Conservation (phyloP, 2,329 filamentous ascomycete species). For the Neospermospora avenae region DNA sequence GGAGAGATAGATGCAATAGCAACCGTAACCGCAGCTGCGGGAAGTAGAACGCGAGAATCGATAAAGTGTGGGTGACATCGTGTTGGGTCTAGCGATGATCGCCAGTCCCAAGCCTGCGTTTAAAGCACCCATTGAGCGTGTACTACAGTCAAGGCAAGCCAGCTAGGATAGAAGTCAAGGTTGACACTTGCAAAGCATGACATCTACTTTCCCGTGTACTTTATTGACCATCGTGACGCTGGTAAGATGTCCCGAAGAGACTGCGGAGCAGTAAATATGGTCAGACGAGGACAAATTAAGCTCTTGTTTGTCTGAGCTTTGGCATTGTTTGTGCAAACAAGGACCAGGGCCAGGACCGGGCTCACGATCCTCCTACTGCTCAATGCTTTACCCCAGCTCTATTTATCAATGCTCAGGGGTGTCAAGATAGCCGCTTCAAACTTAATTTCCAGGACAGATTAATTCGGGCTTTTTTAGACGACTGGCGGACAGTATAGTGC, state of each 20-base stretch:
- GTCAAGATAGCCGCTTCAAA: conserved; percentile 1
- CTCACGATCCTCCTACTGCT: conserved; percentile 3
- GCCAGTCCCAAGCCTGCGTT: conserved; percentile 19
- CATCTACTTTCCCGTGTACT: conserved; percentile 4
- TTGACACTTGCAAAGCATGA: background rate
- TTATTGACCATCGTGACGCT: background rate
- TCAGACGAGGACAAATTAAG: conserved; percentile 6
- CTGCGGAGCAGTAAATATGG: background rate
- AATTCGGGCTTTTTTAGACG: background rate
- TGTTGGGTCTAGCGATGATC: conserved; percentile 11
- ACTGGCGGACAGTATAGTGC: background rate
- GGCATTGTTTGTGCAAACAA: conserved; percentile 2
- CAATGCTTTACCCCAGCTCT: background rate
- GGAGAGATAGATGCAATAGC: background rate
- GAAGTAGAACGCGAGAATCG: background rate
- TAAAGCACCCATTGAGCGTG: conserved; percentile 12
- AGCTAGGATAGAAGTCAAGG: background rate
- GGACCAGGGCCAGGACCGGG: background rate
- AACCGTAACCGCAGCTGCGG: conserved; percentile 3
- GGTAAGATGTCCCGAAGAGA: background rate
- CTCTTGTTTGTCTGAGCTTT: conserved; percentile 6
- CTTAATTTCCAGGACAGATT: background rate
- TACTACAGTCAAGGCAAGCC: conserved; percentile 14
- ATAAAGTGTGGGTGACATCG: conserved; percentile 10
- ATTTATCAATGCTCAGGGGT: background rate